Conservation (phyloP, 257 asterid species). For the Cruciata laevipes region DNA sequence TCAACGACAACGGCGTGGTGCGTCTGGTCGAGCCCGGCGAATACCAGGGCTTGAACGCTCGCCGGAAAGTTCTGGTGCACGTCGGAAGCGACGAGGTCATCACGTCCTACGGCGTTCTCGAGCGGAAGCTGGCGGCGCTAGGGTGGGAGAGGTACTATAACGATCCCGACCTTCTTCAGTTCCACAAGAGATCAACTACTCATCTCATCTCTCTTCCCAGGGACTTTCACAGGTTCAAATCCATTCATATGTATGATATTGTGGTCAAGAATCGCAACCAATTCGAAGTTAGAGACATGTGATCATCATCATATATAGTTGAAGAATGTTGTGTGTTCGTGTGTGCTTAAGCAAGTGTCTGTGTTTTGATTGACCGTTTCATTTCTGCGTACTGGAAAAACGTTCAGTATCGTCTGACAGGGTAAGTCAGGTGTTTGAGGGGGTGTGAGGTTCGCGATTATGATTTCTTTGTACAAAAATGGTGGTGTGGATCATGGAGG, state of each 20-base stretch:
- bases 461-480: background rate
- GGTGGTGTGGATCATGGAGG: background rate
- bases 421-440: background rate
- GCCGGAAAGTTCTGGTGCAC: conserved; percentile 37
- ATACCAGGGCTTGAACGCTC: conserved; percentile 15
- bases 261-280: conserved; percentile 37
- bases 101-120: conserved; percentile 33
- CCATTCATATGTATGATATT: conserved; percentile 39
- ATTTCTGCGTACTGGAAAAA: background rate
- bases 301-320: background rate
- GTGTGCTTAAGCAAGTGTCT: background rate
- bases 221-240: conserved; percentile 38
- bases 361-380: background rate
- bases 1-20: conserved; percentile 32
- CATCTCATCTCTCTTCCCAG: conserved; percentile 46
- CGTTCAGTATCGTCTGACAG: background rate
- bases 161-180: conserved; percentile 42
- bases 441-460: background rate
- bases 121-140: conserved; percentile 23
- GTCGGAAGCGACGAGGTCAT: conserved; percentile 26
- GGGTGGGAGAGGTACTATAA: conserved; percentile 52
- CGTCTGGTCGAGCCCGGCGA: conserved; percentile 36
- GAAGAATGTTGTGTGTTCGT: background rate
- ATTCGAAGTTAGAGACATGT: conserved; percentile 34
- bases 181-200: conserved; percentile 40